Evolutionary conservation across 495 filamentous ascomycete genomes (phyloP).

Genomic region (Neurospora pannonica): DNA sequence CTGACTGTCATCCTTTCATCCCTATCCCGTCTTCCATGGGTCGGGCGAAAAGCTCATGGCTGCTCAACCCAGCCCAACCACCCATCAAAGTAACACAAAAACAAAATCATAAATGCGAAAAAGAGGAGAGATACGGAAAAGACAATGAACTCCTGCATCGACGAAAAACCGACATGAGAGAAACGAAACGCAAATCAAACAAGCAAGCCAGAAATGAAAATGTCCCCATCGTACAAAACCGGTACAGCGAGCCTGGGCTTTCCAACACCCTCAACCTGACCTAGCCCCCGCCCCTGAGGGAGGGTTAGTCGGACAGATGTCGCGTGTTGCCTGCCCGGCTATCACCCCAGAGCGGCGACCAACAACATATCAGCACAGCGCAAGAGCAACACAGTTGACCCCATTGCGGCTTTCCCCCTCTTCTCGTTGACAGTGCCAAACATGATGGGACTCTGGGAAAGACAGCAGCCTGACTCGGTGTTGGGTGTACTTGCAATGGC

Average conservation of each 20-base stretch:
- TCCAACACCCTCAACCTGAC: neutral
- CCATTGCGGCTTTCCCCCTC: neutral
- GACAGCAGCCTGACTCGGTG: neutral
- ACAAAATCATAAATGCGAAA: neutral
- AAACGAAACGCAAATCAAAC: neutral
- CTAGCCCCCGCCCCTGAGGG: too few relatives aligned
- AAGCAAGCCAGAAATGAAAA: neutral
- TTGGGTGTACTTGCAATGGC: neutral
- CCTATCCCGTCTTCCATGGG: neutral
- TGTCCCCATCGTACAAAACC: neutral
- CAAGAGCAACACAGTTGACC: neutral
- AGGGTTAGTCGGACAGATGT: neutral
- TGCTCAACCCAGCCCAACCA: neutral
- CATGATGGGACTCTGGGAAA: neutral
- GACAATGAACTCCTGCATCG: neutral
- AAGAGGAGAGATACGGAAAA: neutral
- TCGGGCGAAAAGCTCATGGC: neutral
- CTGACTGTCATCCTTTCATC: neutral
- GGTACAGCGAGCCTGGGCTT: neutral
- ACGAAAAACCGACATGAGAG: neutral
- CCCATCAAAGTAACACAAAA: neutral
- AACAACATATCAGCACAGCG: neutral
- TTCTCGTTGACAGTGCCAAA: neutral
- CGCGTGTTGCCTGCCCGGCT: neutral
- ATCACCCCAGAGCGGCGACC: neutral